Percentiles rank a stretch among this genome's conserved stretches.
phyloP scores from a whole-genome alignment of 805 yeast species.

The Metschnikowia gelsemii region DNA sequence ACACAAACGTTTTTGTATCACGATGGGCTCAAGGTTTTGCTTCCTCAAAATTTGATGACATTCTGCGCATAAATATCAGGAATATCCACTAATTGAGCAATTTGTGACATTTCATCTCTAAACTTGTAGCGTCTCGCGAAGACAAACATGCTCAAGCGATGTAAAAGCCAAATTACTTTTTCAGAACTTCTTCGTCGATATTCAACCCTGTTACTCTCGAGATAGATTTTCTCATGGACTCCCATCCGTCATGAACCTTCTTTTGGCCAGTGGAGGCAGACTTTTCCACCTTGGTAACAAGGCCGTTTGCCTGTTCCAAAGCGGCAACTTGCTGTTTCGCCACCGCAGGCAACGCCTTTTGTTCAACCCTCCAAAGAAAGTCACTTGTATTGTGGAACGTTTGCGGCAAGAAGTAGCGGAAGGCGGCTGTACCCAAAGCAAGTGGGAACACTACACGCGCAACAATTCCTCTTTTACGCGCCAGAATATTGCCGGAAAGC shows the following conservation, averaged over 20 bases:
- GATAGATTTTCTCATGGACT: constrained; percentile 43
- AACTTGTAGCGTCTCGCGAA: not conserved
- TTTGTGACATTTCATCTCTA: not conserved
- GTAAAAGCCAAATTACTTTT: constrained; percentile 29
- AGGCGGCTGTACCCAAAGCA: constrained; percentile 59
- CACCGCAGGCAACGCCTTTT: constrained; percentile 57
- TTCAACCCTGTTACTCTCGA: constrained; percentile 67
- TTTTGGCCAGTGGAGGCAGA: constrained; percentile 41
- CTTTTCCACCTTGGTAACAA: constrained; percentile 45
- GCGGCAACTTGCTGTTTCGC: constrained; percentile 61
- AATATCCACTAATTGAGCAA: no score
- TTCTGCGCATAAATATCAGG: no score
- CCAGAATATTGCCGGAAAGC: constrained; percentile 67
- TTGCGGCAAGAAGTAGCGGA: constrained; percentile 67
- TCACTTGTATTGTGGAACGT: constrained; percentile 63
- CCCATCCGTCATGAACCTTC: constrained; percentile 36
- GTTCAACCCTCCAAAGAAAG: constrained; percentile 61
- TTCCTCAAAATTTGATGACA: no score
- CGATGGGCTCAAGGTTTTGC: no score
- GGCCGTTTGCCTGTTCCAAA: constrained; percentile 26
- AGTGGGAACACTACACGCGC: constrained; percentile 58
- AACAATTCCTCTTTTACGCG: constrained; percentile 63
- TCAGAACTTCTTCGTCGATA: constrained; percentile 57
- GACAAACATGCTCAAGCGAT: not conserved
- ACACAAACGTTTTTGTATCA: no score